Evolutionary conservation across 1,284 basidiomycete species (phyloP), one percentile per base, ranked within the genome.

Genomic region (Malassezia cuniculi): DNA sequence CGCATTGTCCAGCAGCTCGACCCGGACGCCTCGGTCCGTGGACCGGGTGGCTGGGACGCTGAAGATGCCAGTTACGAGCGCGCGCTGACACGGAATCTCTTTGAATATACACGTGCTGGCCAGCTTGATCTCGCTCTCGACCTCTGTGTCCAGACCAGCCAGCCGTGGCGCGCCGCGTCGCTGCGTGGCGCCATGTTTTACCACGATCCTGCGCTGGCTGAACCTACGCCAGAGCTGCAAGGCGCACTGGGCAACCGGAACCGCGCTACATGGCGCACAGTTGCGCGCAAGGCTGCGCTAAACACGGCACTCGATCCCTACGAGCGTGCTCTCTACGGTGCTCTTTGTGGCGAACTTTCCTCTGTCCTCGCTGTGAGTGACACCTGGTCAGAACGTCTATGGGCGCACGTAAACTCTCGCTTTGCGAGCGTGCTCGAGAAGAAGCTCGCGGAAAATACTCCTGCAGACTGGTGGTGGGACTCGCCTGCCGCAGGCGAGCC

Each of bases 371-470:
- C 79, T 0, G 80, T 82, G 4, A 89, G 85, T 60, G 71, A 79
- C 24, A 53, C 55, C 22, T 99, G 89, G 87, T 82, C 89, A 63
- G 90, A 97, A 60, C 78, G 86, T 52, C 73, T 95, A 0, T 99
- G 90, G 93, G 85, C 84, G 1, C 80, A 85, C 52, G 73, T 90
- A 41, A 81, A 80, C 55, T 74, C 86, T 31, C 73, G 85, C 21
- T 81, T 85, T 52, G 87, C 95, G 66, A 78, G 83, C 47, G 78
- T 79, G 42, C 74, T 82, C 53, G 78, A 75, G 27, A 71, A 70
- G 14, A 78, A 54, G 15, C 57, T 72, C 19, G 53, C 55, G 11
- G 34, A 11, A 11, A 11, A 11, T 6, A n/a, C 38, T 8, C 37
- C 48, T 12, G 48, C 48, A n/a, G 50, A 48, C 25, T 67, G 60